Conservation (phyloP, 768 basidiomycete species). For the Hygrophoropsis aurantiaca region DNA sequence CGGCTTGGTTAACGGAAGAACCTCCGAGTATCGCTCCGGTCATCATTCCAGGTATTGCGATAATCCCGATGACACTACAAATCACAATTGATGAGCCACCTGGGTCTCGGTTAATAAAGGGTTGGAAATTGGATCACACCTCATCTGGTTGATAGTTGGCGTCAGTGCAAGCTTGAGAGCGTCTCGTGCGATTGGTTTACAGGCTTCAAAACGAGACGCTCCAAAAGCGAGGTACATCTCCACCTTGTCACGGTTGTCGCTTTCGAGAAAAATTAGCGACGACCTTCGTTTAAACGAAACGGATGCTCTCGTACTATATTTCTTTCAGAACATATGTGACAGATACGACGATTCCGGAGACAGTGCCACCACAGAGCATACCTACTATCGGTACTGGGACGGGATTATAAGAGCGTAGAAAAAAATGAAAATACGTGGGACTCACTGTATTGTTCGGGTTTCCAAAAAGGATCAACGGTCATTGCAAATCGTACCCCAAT, state of each 20-base stretch:
- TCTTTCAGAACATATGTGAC: conserved; percentile 74
- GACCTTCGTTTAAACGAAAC: neutral
- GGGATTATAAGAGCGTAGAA: conserved; percentile 3
- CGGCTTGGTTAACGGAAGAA: conserved; percentile 80
- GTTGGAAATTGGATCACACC: conserved; percentile 36
- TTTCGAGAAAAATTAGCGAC: conserved; percentile 22
- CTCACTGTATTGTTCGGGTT: conserved; percentile 77
- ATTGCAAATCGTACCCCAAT: conserved; percentile 77
- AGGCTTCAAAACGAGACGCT: conserved; percentile 81
- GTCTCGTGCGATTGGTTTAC: conserved; percentile 73
- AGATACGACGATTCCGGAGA: conserved; percentile 73
- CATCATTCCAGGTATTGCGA: conserved; percentile 90
- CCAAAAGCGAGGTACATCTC: conserved; percentile 87
- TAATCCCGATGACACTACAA: conserved; percentile 68
- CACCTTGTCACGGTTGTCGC: conserved; percentile 82
- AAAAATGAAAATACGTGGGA: neutral
- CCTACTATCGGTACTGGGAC: conserved; percentile 74
- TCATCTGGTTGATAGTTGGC: conserved; percentile 86
- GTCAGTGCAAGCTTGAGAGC: conserved; percentile 79
- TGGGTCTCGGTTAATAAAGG: neutral
- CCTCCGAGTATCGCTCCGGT: conserved; percentile 89
- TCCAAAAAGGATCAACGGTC: conserved; percentile 79
- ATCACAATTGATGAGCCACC: no score
- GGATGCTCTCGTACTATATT: conserved; percentile 51
- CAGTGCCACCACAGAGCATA: conserved; percentile 82